These are phyloP conservation scores for Colletotrichum theobromicola DNA, from an alignment of 2,329 filamentous ascomycete genomes.

Conservation along the genomic window DNA sequence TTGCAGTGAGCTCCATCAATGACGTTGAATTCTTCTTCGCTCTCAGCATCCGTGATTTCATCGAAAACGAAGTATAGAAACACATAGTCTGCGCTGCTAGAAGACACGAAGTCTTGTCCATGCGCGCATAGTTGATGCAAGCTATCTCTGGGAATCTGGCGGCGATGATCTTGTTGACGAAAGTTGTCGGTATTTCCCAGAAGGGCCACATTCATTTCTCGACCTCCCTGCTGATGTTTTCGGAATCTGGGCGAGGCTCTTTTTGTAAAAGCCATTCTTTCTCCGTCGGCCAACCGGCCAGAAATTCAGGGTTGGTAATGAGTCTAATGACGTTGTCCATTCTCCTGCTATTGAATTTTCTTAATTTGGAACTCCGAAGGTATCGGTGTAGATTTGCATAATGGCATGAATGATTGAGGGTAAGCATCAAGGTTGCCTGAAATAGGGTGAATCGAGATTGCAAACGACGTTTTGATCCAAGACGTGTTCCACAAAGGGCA, in stretches of 20 bases:
- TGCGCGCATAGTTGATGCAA: background rate
- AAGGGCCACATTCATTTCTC: background rate
- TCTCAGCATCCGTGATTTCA: background rate
- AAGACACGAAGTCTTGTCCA: background rate
- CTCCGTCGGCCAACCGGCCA: background rate
- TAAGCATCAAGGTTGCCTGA: background rate
- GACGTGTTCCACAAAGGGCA: too few relatives aligned
- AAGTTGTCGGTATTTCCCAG: background rate
- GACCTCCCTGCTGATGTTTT: rapidly evolving
- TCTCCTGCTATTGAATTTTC: background rate
- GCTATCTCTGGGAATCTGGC: background rate
- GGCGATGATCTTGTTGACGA: background rate
- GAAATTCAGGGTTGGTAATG: background rate
- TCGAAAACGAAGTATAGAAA: background rate
- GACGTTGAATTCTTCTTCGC: background rate
- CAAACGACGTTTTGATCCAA: too few relatives aligned
- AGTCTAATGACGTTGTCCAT: background rate
- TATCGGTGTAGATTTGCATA: background rate
- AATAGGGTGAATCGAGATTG: background rate
- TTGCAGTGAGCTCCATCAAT: background rate
- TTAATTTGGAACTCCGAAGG: background rate
- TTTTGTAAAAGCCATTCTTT: background rate
- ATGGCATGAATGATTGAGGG: rapidly evolving
- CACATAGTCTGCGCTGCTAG: background rate
- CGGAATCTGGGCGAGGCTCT: background rate